Evolutionary conservation across 2,329 filamentous ascomycete species (phyloP).

Genomic region (Arachnopeziza araneosa): DNA sequence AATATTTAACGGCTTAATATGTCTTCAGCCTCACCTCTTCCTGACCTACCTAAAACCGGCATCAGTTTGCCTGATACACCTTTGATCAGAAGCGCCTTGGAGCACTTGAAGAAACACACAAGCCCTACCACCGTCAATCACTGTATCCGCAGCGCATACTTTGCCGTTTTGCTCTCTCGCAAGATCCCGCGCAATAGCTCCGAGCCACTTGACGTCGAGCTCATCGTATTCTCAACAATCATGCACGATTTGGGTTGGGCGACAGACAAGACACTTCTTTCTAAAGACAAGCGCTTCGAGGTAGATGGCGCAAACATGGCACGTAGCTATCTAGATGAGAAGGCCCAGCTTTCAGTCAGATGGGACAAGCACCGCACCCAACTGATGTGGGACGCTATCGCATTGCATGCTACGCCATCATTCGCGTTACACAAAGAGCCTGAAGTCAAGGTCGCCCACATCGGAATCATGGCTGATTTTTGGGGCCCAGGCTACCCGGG

Average conservation of each 20-base stretch:
- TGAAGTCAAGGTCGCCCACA: constrained; percentile 32
- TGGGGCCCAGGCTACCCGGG: constrained; percentile 24
- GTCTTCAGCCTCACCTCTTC: not conserved
- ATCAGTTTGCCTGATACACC: constrained; percentile 33
- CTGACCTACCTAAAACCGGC: constrained; percentile 10
- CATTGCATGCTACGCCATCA: constrained; percentile 36
- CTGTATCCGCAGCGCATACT: constrained; percentile 32
- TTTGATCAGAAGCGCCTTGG: constrained; percentile 32
- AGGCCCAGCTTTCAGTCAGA: not conserved
- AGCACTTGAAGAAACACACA: constrained; percentile 27
- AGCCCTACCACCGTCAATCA: constrained; percentile 35
- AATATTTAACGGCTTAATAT: not conserved
- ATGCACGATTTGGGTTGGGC: constrained; percentile 42
- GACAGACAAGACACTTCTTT: constrained; percentile 32
- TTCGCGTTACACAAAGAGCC: constrained; percentile 39
- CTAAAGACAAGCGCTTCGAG: constrained; percentile 43
- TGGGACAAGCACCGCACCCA: constrained; percentile 40
- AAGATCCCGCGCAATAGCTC: not conserved
- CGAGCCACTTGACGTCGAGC: constrained; percentile 30
- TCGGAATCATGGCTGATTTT: constrained; percentile 36
- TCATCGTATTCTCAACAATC: constrained; percentile 35
- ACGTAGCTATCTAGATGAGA: constrained; percentile 34
- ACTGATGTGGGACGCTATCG: constrained; percentile 44
- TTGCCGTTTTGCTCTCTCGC: constrained; percentile 29
- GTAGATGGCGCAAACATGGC: constrained; percentile 45